Evolutionary conservation across 2,329 filamentous ascomycete species (phyloP).

Genomic region (Clonostachys rosea): DNA sequence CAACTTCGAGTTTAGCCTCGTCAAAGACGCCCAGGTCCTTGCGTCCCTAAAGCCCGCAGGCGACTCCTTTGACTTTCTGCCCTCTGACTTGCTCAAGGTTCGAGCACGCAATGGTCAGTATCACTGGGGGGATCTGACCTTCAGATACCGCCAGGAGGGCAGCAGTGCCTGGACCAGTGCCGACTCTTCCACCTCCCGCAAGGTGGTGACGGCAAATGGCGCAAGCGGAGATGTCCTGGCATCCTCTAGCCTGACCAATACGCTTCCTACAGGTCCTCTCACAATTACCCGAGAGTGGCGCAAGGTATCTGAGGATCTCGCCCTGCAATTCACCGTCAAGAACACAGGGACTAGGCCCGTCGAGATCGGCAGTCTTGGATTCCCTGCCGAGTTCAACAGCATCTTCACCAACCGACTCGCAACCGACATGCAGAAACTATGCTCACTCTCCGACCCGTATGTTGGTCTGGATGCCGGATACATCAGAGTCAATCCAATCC

Average conservation of each 20-base stretch:
- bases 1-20: constrained; percentile 36
- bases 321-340: constrained; percentile 42
- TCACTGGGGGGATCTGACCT: constrained; percentile 53
- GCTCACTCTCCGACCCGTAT: constrained; percentile 54
- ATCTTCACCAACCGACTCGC: constrained; percentile 50
- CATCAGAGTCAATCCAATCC: constrained; percentile 45
- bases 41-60: constrained; percentile 36
- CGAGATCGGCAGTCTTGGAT: constrained; percentile 52
- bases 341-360: constrained; percentile 33
- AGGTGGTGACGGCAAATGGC: constrained; percentile 12
- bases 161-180: constrained; percentile 34
- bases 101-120: constrained; percentile 48
- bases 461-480: constrained; percentile 56
- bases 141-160: constrained; percentile 42
- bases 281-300: constrained; percentile 48
- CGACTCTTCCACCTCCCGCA: constrained; percentile 37
- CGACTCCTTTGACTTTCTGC: constrained; percentile 47
- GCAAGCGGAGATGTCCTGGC: constrained; percentile 19
- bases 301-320: constrained; percentile 39
- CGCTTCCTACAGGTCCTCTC: constrained; percentile 31
- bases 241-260: constrained; percentile 31
- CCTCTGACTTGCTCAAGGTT: constrained; percentile 40
- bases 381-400: constrained; percentile 58
- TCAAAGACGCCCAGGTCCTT: constrained; percentile 39
- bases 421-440: constrained; percentile 40